Conservation (phyloP, 2,329 filamentous ascomycete genomes). For the Rhynchosporium secalis region DNA sequence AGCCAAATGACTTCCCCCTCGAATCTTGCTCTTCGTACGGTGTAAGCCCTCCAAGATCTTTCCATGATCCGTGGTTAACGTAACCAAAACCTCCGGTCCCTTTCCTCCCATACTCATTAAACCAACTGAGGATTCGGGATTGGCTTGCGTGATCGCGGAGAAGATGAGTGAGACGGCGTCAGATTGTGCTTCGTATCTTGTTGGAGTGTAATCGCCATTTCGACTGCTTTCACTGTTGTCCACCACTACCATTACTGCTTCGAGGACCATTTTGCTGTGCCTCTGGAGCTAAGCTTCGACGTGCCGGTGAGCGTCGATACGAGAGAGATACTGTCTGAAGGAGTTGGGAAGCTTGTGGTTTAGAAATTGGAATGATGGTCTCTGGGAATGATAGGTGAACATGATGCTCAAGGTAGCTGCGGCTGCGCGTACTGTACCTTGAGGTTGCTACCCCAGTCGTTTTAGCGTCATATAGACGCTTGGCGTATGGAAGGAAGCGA, state of each 20-base stretch:
- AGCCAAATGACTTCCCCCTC: slow-evolving; percentile 81
- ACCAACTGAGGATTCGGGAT: slow-evolving; percentile 95
- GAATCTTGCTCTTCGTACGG: slow-evolving; percentile 86
- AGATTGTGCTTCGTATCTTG: slow-evolving; percentile 92
- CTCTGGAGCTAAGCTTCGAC: slow-evolving; percentile 20
- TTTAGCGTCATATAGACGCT: slow-evolving; percentile 23
- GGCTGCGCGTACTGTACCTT: slow-evolving; percentile 35
- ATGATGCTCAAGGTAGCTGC: slow-evolving; percentile 33
- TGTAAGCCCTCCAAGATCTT: slow-evolving; percentile 92
- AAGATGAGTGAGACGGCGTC: slow-evolving; percentile 96
- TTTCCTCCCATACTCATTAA: slow-evolving; percentile 99
- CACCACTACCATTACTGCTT: slow-evolving; percentile 99
- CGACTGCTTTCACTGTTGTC: slow-evolving; percentile 99
- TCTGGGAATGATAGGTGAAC: slow-evolving; percentile 14
- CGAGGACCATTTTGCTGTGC: slow-evolving; percentile 80
- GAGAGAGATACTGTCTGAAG: not conserved
- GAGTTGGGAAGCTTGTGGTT: slow-evolving; percentile 5
- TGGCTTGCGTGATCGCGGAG: slow-evolving; percentile 90
- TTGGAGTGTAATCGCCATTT: slow-evolving; percentile 91
- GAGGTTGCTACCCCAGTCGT: slow-evolving; percentile 29
- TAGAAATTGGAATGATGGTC: not conserved
- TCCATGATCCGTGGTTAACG: slow-evolving; percentile 92
- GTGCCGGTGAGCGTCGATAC: slow-evolving; percentile 1
- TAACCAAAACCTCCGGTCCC: slow-evolving; percentile 95
- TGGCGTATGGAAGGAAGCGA: slow-evolving; percentile 22